Percentiles rank a stretch among this genome's conserved stretches.
These are phyloP conservation scores for Colletotrichum magnum DNA, from an alignment of 2,329 filamentous ascomycete genomes.

Conservation along the genomic window DNA sequence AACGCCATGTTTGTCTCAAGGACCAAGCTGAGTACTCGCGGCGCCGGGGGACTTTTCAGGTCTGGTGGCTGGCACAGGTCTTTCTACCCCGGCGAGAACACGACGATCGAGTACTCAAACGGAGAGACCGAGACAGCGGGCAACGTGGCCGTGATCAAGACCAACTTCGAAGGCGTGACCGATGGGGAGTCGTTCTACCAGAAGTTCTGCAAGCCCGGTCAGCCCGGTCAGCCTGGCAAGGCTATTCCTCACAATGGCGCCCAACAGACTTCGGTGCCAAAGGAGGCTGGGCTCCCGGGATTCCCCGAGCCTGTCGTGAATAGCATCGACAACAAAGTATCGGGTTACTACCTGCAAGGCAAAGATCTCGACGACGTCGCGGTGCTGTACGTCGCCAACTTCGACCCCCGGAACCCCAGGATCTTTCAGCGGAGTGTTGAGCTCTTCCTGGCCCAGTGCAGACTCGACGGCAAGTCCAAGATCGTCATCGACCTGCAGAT, in stretches of 20 bases:
- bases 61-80: slow-evolving; percentile 45
- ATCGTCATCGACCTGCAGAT: slow-evolving; percentile 70
- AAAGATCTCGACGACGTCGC: slow-evolving; percentile 51
- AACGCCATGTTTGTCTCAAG: slow-evolving; percentile 55
- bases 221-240: background rate
- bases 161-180: slow-evolving; percentile 47
- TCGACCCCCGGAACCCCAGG: slow-evolving; percentile 44
- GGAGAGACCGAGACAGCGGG: slow-evolving; percentile 48
- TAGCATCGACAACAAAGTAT: slow-evolving; percentile 43
- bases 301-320: slow-evolving; percentile 49
- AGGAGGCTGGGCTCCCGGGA: slow-evolving; percentile 10
- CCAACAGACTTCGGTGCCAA: background rate
- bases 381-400: slow-evolving; percentile 47
- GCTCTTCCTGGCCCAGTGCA: slow-evolving; percentile 45
- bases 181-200: slow-evolving; percentile 52
- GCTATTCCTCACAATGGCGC: background rate
- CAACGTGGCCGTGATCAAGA: slow-evolving; percentile 49
- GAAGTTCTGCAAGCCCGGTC: slow-evolving; percentile 48
- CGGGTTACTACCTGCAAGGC: slow-evolving; percentile 52
- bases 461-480: slow-evolving; percentile 68
- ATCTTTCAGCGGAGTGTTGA: slow-evolving; percentile 50
- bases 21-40: slow-evolving; percentile 40
- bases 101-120: slow-evolving; percentile 53
- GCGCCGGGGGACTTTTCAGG: slow-evolving; percentile 51
- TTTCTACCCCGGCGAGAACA: slow-evolving; percentile 49